Base-by-base conservation (phyloP, 2,329 filamentous ascomycete genomes). In the Endothia cerciana region DNA sequence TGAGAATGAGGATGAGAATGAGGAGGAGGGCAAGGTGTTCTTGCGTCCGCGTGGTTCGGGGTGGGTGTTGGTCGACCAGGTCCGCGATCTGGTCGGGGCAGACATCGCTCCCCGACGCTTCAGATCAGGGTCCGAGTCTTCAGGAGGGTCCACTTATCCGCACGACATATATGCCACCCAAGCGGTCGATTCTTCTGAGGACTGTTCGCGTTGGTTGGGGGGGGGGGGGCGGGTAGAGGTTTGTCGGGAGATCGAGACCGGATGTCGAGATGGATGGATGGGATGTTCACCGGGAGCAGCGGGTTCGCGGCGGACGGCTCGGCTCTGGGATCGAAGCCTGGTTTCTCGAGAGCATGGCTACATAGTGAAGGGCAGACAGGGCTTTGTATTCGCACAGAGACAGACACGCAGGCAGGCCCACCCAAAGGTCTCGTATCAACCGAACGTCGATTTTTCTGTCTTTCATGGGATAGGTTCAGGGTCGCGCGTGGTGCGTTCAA, bases 51-150 rank as follows among this genome's bases (percentile, higher is more conserved):
- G 49, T 19, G 57, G 25, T n/a, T 55, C 38, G n/a, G 60, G 49
- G 41, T 68, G 63, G 47, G 63, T 41, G 56, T 63, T 66, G 60
- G 63, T 68, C 63, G 66, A 68, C 66, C 66, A 68, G 63, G 66
- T 65, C 56, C 66, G 60, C 56, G 66, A 61, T 59, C 60, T 63
- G 47, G 56, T 28, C 62, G 57, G 58, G 64, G 63, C 64, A 63
- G 66, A 68, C 66, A 68, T 68, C 57, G 33, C 55, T 56, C 25
- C 49, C 25, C 63, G 55, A 36, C 40, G 63, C 49, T 57, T 25
- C 17, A 22, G 36, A 17, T 55, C 45, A 43, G 22, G 53, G 38
- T 7, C 15, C 30, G 51, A 33, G 51, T 43, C 49, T 13, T 64
- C 56, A 41, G 22, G 33, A 38, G 17, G 13, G 17, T 22, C 28